These are phyloP conservation scores for Xerocomus potaroensis DNA, from an alignment of 768 basidiomycete genomes.

Conservation along the genomic window DNA sequence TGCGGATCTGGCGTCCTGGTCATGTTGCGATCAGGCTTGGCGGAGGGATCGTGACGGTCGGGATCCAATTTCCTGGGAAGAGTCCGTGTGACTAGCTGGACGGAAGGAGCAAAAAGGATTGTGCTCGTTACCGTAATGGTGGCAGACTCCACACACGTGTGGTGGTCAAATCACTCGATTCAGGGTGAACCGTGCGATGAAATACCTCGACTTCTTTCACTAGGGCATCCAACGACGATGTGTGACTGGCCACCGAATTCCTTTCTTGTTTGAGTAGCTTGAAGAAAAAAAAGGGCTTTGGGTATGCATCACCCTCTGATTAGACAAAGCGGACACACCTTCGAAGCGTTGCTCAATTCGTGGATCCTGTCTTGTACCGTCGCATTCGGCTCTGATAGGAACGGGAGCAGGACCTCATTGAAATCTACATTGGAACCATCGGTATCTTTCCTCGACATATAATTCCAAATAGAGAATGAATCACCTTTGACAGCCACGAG, in stretches of 20 bases:
- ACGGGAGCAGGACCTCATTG: constrained; percentile 18
- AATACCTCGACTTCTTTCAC: constrained; percentile 10
- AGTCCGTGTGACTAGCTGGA: too few species aligned
- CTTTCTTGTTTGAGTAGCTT: constrained; percentile 14
- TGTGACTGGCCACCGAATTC: constrained; percentile 2
- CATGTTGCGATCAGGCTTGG: not conserved
- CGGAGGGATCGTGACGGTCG: constrained; percentile 1
- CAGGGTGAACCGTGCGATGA: not conserved
- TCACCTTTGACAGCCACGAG: constrained; percentile 17
- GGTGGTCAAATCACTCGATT: not conserved
- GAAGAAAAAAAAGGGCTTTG: too few species aligned
- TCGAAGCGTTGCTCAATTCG: constrained; percentile 9
- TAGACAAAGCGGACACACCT: too few species aligned
- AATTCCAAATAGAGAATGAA: too few species aligned
- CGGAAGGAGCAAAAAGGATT: too few species aligned
- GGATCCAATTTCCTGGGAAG: constrained; percentile 4
- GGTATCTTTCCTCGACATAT: not conserved
- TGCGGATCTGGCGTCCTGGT: not conserved
- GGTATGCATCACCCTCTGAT: too few species aligned
- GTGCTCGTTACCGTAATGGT: not conserved
- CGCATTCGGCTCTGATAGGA: constrained; percentile 10
- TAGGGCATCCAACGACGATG: constrained; percentile 8
- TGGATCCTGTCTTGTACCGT: constrained; percentile 10
- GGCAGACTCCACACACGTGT: not conserved
- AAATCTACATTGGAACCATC: constrained; percentile 8